Base-by-base conservation (phyloP, 2,329 filamentous ascomycete species). In the Penicillium sp. region DNA sequence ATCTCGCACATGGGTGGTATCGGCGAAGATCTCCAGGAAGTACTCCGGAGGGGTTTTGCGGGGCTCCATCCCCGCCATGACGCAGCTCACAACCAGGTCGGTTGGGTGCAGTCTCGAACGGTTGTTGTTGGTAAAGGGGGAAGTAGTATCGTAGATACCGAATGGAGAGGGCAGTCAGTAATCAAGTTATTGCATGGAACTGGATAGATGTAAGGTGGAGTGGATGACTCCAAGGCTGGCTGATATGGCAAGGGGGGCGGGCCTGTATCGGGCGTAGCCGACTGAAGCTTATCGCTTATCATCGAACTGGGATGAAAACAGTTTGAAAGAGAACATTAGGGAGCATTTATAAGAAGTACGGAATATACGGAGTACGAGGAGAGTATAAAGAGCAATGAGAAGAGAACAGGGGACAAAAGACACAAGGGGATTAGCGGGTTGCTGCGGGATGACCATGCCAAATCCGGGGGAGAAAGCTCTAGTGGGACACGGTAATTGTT, bases 1-100 rank as follows among this genome's bases (percentile, higher is more conserved):
- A 66, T 97, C 91, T 69, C 87, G 88, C 58, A 96, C 88, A 48
- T 86, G 93, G 38, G 82, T 81, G 45, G 88, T 87, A 71, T 97
- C 93, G 52, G 90, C 87, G 68, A 96, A 94, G 65, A 95, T 84
- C 68, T 96, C 90, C 67, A 98, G 81, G 59, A 87, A 88, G 74
- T 95, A 95, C 72, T 96, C 89, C 62, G 88, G 88, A 52, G 87
- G 82, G 61, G 75, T 75, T 66, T 69, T 72, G 67, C 79, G 77
- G 68, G 75, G 75, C 61, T 85, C 82, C 82, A 85, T 85, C 57
- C 56, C 60, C 56, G 62, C 57, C 47, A 53, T 56, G 53, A 51
- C 49, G 55, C 57, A 52, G 56, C 53, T 43, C 32, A 28, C 40
- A 52, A 50, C 48, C 41, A 43, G 43, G 50, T 31, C 26, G 40